These are phyloP conservation scores for Leavenworthia alabamica DNA, from an alignment of 345 rosid species.

Conservation along the genomic window DNA sequence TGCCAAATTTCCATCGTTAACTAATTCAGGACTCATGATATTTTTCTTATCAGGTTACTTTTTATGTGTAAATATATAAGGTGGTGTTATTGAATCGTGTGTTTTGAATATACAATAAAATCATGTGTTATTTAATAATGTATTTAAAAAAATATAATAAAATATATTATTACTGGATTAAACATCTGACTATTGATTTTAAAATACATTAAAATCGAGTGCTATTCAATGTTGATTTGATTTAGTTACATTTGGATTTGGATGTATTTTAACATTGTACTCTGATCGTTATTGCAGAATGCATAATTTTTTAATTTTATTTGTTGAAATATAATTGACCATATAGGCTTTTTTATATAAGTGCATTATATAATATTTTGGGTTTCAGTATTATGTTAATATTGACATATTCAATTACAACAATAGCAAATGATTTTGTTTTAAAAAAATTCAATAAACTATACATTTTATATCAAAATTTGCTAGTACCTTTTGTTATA, in stretches of 20 bases:
- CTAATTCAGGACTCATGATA: neutral
- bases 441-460: neutral
- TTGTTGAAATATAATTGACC: neutral
- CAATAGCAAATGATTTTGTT: neutral
- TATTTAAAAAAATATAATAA: too few relatives aligned
- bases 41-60: neutral
- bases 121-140: too few relatives aligned
- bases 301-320: neutral
- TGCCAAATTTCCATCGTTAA: neutral
- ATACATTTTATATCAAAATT: neutral
- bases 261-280: too few relatives aligned
- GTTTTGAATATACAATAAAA: too few relatives aligned
- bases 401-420: neutral
- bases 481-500: neutral
- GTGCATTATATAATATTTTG: neutral
- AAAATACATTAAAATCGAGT: too few relatives aligned
- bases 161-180: too few relatives aligned
- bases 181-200: too few relatives aligned
- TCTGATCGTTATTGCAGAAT: neutral
- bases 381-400: neutral
- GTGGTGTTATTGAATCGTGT: too few relatives aligned
- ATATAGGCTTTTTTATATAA: neutral
- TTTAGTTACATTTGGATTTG: too few relatives aligned
- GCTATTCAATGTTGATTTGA: too few relatives aligned
- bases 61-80: neutral